These are phyloP conservation scores for Agroathelia rolfsii DNA, from an alignment of 1,284 basidiomycete species.

Conservation along the genomic window DNA sequence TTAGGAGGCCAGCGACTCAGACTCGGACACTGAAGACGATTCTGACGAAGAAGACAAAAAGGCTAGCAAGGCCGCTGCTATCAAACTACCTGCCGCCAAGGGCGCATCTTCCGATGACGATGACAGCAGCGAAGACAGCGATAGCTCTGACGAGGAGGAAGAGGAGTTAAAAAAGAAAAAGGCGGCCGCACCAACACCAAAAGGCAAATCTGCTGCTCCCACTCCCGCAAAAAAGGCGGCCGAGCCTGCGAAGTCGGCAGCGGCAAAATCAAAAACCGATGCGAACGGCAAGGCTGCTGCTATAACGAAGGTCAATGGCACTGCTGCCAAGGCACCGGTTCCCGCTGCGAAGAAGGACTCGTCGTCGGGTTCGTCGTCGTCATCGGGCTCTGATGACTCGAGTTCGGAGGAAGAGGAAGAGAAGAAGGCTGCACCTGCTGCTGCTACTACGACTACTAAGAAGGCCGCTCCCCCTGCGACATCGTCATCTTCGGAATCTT, in stretches of 20 bases:
- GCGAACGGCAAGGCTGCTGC: background rate
- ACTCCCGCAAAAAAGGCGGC: slow-evolving; percentile 14
- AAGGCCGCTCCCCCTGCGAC: too few species aligned
- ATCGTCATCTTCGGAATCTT: too few species aligned
- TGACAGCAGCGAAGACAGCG: slow-evolving; percentile 7
- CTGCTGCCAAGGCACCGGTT: slow-evolving; percentile 23
- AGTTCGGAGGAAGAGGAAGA: slow-evolving; percentile 18
- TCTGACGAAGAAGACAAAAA: slow-evolving; percentile 35
- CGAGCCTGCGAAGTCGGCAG: slow-evolving; percentile 11
- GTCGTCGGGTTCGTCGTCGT: slow-evolving; percentile 16
- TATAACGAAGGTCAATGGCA: background rate
- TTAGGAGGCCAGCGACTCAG: slow-evolving; percentile 31
- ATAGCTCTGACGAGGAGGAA: slow-evolving; percentile 10
- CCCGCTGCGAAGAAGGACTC: slow-evolving; percentile 12
- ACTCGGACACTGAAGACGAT: slow-evolving; percentile 47
- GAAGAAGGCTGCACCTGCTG: too few species aligned
- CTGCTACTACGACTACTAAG: slow-evolving; percentile 4
- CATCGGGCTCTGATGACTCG: slow-evolving; percentile 14
- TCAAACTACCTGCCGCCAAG: slow-evolving; percentile 16
- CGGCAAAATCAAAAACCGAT: slow-evolving; percentile 12
- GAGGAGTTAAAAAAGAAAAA: slow-evolving; percentile 16
- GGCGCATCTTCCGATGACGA: slow-evolving; percentile 4
- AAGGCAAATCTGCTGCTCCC: too few species aligned
- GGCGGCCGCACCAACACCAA: background rate
- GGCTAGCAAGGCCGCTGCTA: slow-evolving; percentile 27